Percentiles rank a stretch among this genome's conserved stretches.
Evolutionary conservation across 352 stramenopile genomes (phyloP).

Genomic region (Globisporangium camurandrum): DNA sequence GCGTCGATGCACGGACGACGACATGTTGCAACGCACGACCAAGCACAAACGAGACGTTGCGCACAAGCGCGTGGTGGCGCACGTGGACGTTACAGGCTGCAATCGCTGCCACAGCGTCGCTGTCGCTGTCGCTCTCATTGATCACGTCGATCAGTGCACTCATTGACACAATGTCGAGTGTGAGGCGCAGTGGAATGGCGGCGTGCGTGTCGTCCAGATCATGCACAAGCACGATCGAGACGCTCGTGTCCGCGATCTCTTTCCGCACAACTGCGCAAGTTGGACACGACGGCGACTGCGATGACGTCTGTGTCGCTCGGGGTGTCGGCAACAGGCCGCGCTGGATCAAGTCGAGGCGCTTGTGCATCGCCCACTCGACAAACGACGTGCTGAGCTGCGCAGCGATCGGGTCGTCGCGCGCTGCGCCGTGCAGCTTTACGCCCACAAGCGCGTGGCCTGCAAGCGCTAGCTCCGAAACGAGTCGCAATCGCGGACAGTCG

Average conservation of each 20-base stretch:
- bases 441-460: constrained; percentile 23
- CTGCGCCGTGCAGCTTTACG: constrained; percentile 21
- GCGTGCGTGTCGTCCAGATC: constrained; percentile 4
- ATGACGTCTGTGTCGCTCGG: neutral
- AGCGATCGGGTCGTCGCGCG: constrained; percentile 23
- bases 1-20: neutral
- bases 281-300: neutral
- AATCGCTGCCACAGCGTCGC: too few species aligned
- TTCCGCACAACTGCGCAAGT: neutral
- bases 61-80: neutral
- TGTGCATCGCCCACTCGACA: constrained; percentile 27
- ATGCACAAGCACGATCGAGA: constrained; percentile 9
- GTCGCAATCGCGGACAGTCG: constrained; percentile 7
- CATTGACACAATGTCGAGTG: neutral
- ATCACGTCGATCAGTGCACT: constrained; percentile 2
- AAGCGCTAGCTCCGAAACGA: constrained; percentile 17
- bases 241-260: constrained; percentile 6
- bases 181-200: neutral
- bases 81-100: neutral
- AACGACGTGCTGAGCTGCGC: constrained; percentile 35
- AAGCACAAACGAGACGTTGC: neutral
- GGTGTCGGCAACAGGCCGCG: constrained; percentile 11
- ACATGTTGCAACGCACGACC: constrained; percentile 9
- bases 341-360: constrained; percentile 30
- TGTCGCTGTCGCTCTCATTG: constrained; percentile 2